These are phyloP conservation scores for Coffea humblotiana DNA, from an alignment of 305 asterid genomes.

Conservation along the genomic window DNA sequence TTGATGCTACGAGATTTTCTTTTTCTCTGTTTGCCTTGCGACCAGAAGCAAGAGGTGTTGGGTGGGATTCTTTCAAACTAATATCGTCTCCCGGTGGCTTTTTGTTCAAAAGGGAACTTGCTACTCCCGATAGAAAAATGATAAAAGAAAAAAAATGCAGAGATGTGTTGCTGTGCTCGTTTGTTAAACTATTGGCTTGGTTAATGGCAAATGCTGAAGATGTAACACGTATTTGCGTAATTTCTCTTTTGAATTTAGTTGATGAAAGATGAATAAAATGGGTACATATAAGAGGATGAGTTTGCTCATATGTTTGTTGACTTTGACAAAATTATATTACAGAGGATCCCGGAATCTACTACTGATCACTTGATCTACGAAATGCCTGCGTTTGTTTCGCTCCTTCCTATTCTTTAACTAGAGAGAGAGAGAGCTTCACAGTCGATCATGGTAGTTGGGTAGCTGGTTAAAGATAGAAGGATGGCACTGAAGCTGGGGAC, in stretches of 20 bases:
- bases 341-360: not conserved
- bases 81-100: not conserved
- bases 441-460: not conserved
- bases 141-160: not conserved
- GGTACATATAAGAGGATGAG: not conserved
- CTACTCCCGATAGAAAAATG: too few relatives aligned
- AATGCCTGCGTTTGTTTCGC: not conserved
- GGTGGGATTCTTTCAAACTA: not conserved
- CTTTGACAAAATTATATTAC: not conserved
- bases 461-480: slow-evolving; percentile 12
- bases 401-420: slow-evolving; percentile 12
- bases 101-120: not conserved
- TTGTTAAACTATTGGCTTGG: not conserved
- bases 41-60: not conserved
- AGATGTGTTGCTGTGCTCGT: not conserved
- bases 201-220: not conserved
- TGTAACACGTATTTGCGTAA: not conserved
- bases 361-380: not conserved
- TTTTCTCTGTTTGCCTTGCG: not conserved
- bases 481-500: slow-evolving; percentile 4
- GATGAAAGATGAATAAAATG: not conserved
- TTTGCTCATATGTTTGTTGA: not conserved
- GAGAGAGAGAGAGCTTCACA: not conserved
- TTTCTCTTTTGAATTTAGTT: too few relatives aligned
- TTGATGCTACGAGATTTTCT: not conserved